Evolutionary conservation across 352 stramenopile species (phyloP).

Genomic region (Peronospora farinosa): DNA sequence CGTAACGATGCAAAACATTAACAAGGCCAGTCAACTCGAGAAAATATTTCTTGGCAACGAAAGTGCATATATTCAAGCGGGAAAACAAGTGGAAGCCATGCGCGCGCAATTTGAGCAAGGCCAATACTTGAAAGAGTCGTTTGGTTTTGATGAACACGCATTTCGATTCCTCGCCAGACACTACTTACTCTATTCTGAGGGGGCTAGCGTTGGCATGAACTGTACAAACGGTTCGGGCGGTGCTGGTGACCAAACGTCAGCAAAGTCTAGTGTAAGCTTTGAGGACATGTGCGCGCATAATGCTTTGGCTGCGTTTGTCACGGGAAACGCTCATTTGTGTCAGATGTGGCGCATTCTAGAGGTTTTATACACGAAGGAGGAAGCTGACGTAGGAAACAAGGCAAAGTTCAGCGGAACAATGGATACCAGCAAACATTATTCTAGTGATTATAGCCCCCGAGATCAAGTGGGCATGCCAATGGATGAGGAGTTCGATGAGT

Average conservation of each 20-base stretch:
- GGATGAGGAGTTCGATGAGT: conserved; percentile 15
- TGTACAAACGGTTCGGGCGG: conserved; percentile 1
- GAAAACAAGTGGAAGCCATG: conserved; percentile 52
- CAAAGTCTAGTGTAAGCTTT: conserved; percentile 36
- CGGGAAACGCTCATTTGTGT: conserved; percentile 63
- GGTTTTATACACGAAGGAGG: conserved; percentile 56
- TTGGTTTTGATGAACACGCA: conserved; percentile 81
- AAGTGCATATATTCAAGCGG: conserved; percentile 44
- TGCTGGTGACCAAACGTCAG: conserved; percentile 3
- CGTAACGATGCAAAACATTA: conserved; percentile 72
- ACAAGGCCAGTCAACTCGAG: conserved; percentile 52
- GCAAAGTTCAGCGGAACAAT: conserved; percentile 6
- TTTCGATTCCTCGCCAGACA: conserved; percentile 79
- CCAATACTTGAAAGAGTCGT: conserved; percentile 65
- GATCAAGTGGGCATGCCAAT: conserved; percentile 23
- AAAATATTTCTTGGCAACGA: conserved; percentile 66
- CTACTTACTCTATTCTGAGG: conserved; percentile 47
- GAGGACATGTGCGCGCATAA: conserved; percentile 79
- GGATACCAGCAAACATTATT: conserved; percentile 6
- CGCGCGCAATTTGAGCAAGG: conserved; percentile 62
- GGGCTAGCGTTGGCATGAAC: conserved; percentile 3
- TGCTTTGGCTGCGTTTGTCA: conserved; percentile 67
- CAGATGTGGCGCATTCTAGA: conserved; percentile 86
- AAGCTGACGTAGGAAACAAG: conserved; percentile 7
- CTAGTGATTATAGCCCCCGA: conserved; percentile 8